Evolutionary conservation across 108 stramenopile genomes (phyloP).

Genomic region (Pseudonitzschia multiseries): DNA sequence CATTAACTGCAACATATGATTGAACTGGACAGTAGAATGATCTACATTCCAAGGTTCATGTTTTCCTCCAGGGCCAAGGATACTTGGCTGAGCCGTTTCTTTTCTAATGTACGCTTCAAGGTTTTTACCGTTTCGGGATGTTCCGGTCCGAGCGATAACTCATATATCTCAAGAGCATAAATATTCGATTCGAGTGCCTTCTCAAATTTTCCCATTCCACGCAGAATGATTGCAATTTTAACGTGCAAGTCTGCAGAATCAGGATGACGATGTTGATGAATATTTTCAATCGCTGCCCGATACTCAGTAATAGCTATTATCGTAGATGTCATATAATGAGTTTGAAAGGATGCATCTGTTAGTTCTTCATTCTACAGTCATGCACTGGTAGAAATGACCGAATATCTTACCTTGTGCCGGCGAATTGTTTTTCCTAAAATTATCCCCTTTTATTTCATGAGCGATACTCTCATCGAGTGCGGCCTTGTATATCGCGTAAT

Average conservation of each 20-base stretch:
- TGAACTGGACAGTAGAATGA: neutral
- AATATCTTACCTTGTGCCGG: neutral
- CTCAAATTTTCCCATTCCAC: conserved; percentile 32
- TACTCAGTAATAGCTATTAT: conserved; percentile 11
- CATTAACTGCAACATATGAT: too few relatives aligned
- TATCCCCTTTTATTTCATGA: conserved; percentile 27
- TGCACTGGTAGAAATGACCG: neutral
- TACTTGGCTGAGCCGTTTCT: conserved; percentile 26
- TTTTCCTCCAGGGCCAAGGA: conserved; percentile 31
- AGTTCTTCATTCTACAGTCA: neutral
- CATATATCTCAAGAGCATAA: conserved; percentile 37
- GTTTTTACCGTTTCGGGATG: conserved; percentile 42
- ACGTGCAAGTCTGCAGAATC: conserved; percentile 39
- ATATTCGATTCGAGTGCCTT: conserved; percentile 34
- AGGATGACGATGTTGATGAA: conserved; percentile 37
- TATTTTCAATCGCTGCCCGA: conserved; percentile 9
- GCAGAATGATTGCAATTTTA: conserved; percentile 36
- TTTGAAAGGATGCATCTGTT: neutral
- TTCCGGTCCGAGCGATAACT: conserved; percentile 37
- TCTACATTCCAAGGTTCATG: neutral
- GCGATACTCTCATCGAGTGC: conserved; percentile 22
- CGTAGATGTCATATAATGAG: neutral
- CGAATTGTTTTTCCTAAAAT: conserved; percentile 14
- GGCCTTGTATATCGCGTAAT: conserved; percentile 14
- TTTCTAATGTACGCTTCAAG: conserved; percentile 22